A percentile compares a stretch with the other conserved stretches of the same genome.
Conservation (phyloP, 106 monocot species). For the Narthecium ossifragum region DNA sequence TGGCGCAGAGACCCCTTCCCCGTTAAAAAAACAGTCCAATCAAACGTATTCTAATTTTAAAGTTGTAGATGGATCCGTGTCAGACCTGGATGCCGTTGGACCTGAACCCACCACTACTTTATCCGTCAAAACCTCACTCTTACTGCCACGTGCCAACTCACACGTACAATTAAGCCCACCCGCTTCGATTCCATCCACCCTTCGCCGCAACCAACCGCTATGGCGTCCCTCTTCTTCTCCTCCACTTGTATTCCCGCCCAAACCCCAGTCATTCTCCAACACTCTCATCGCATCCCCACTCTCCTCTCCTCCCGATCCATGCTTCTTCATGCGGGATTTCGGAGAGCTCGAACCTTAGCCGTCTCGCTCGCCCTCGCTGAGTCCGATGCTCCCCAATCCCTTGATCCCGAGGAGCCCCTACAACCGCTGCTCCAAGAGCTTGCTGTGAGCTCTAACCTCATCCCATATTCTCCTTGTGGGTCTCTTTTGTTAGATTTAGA, state of each 20-base stretch:
- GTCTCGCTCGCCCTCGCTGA: slow-evolving; percentile 45
- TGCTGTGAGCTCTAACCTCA: slow-evolving; percentile 28
- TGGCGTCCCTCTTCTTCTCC: slow-evolving; percentile 39
- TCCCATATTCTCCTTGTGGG: background rate
- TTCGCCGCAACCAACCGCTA: too few relatives aligned
- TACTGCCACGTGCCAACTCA: too few relatives aligned
- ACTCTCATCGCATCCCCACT: slow-evolving; percentile 17
- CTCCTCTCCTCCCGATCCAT: slow-evolving; percentile 8
- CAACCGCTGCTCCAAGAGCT: slow-evolving; percentile 73
- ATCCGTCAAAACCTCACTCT: too few relatives aligned
- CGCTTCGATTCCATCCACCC: too few relatives aligned
- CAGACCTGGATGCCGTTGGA: too few relatives aligned
- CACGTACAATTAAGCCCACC: too few relatives aligned
- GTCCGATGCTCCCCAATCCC: slow-evolving; percentile 46
- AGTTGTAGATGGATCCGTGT: too few relatives aligned
- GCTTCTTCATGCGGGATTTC: background rate
- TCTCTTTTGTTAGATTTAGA: background rate
- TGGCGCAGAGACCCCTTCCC: too few relatives aligned
- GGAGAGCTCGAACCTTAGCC: slow-evolving; percentile 6
- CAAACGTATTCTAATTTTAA: too few relatives aligned
- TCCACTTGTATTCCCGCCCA: slow-evolving; percentile 5
- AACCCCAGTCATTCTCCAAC: slow-evolving; percentile 11
- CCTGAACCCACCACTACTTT: too few relatives aligned
- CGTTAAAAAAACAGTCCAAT: too few relatives aligned
- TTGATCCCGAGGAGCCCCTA: slow-evolving; percentile 22